Evolutionary conservation across 805 yeast species (phyloP).

Genomic region (Maudiozyma saulgeensis): DNA sequence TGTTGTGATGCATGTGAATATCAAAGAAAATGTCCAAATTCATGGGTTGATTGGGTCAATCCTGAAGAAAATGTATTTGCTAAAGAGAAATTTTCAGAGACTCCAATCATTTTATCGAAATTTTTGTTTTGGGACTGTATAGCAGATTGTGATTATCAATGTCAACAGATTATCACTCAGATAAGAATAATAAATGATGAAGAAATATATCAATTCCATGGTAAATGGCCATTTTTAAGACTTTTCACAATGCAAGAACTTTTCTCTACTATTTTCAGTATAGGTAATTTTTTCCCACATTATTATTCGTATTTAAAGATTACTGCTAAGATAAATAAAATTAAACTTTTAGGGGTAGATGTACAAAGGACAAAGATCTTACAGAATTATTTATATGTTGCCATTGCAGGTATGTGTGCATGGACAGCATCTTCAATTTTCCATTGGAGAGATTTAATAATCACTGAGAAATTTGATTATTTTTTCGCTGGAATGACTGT

Average conservation of each 20-base stretch:
- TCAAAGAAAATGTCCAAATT: conserved; percentile 14
- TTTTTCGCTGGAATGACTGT: conserved; percentile 90
- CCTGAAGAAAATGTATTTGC: conserved; percentile 21
- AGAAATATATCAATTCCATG: conserved; percentile 78
- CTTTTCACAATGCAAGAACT: conserved; percentile 77
- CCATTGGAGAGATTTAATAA: conserved; percentile 71
- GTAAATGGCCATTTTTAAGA: conserved; percentile 92
- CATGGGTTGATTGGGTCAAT: conserved; percentile 14
- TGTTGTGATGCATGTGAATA: conserved; percentile 46
- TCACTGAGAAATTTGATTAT: conserved; percentile 83
- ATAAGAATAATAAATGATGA: conserved; percentile 39
- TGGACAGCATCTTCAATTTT: conserved; percentile 83
- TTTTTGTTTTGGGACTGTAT: conserved; percentile 64
- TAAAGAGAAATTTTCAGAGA: conserved; percentile 13
- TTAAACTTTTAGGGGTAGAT: conserved; percentile 4
- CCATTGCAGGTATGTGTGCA: conserved; percentile 66
- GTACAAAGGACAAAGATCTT: conserved; percentile 5
- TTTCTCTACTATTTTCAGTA: conserved; percentile 70
- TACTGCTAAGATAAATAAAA: conserved; percentile 11
- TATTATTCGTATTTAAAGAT: conserved; percentile 36
- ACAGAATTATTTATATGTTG: conserved; percentile 29
- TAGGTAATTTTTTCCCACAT: conserved; percentile 61
- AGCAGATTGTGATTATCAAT: conserved; percentile 83
- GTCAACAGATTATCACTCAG: conserved; percentile 68
- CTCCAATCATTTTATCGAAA: conserved; percentile 30